Conservation (phyloP, 768 basidiomycete genomes). For the Boletus huronensis region DNA sequence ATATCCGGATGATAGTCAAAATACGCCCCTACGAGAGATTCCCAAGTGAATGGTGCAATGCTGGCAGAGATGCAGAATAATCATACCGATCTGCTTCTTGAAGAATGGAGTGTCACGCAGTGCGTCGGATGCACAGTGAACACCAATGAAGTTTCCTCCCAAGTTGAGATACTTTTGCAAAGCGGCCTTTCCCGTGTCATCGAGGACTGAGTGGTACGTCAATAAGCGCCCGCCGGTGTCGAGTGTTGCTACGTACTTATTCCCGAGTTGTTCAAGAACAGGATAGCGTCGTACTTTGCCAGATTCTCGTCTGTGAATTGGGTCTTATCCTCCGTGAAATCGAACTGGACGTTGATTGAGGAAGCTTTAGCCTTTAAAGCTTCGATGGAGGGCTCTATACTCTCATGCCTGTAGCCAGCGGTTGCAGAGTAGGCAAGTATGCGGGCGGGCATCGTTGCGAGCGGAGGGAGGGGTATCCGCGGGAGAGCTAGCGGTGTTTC, state of each 20-base stretch:
- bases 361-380: slow-evolving; percentile 45
- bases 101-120: slow-evolving; percentile 58
- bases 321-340: slow-evolving; percentile 58
- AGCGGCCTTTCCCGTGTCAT: slow-evolving; percentile 53
- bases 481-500: neutral
- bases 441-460: slow-evolving; percentile 26
- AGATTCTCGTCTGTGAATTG: slow-evolving; percentile 56
- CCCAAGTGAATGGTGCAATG: neutral
- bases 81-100: slow-evolving; percentile 51
- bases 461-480: neutral
- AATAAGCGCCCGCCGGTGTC: neutral
- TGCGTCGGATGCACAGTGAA: slow-evolving; percentile 65
- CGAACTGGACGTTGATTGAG: slow-evolving; percentile 52
- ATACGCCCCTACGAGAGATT: slow-evolving; percentile 44
- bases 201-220: slow-evolving; percentile 43
- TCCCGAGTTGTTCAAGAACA: slow-evolving; percentile 69
- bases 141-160: slow-evolving; percentile 68
- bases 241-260: slow-evolving; percentile 47
- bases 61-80: neutral
- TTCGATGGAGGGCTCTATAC: slow-evolving; percentile 66
- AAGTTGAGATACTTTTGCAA: slow-evolving; percentile 60
- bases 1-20: slow-evolving; percentile 71
- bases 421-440: slow-evolving; percentile 65
- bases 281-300: slow-evolving; percentile 55
- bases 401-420: slow-evolving; percentile 64